Conservation (phyloP, 768 basidiomycete species). For the Ramaria sp. region DNA sequence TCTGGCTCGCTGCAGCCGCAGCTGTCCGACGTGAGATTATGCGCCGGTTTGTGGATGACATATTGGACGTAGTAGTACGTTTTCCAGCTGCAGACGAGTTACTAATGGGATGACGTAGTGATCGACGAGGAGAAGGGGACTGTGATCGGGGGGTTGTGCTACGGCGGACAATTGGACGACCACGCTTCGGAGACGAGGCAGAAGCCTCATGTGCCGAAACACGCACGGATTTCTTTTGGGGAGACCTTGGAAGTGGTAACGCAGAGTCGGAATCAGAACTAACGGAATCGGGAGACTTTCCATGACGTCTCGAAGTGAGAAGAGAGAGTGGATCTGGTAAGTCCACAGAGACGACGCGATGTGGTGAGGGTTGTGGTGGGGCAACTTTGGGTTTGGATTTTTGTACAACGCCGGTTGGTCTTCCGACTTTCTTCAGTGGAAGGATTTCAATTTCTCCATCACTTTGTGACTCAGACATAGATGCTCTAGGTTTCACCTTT, state of each 20-base stretch:
- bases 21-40: constrained; percentile 31
- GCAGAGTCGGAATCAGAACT: background rate
- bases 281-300: background rate
- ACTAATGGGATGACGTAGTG: background rate
- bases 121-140: background rate
- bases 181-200: constrained; percentile 12
- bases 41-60: constrained; percentile 2
- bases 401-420: background rate
- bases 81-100: background rate
- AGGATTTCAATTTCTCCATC: background rate
- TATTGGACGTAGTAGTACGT: background rate
- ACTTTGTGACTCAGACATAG: background rate
- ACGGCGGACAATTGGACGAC: background rate
- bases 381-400: background rate
- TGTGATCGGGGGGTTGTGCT: constrained; percentile 3
- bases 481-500: background rate
- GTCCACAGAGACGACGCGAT: constrained; percentile 3
- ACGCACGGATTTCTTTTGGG: constrained; percentile 16
- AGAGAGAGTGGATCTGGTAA: background rate
- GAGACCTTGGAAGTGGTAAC: constrained; percentile 10
- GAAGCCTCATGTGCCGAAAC: constrained; percentile 18
- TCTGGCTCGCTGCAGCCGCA: constrained; percentile 37
- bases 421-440: background rate
- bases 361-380: constrained; percentile 5
- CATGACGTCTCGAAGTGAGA: background rate